Evolutionary conservation across 768 basidiomycete species (phyloP).

Genomic region (Russula sp.): DNA sequence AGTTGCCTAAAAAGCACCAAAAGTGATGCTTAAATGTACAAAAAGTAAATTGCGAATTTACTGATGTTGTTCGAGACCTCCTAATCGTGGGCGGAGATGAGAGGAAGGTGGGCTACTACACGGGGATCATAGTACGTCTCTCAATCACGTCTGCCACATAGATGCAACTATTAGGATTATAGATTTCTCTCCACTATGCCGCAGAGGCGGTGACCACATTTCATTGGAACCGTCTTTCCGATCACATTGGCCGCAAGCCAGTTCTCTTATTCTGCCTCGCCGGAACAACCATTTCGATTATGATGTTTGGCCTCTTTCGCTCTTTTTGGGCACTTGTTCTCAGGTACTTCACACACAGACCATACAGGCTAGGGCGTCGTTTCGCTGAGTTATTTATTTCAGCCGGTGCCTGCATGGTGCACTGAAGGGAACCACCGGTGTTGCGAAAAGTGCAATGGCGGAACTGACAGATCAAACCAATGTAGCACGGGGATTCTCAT

Average conservation of each 20-base stretch:
- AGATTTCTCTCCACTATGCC: slow-evolving; percentile 43
- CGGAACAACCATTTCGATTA: slow-evolving; percentile 30
- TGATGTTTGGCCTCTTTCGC: slow-evolving; percentile 32
- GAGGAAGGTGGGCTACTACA: slow-evolving; percentile 42
- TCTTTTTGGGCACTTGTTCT: slow-evolving; percentile 28
- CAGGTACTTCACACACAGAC: slow-evolving; percentile 21
- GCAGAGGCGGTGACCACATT: slow-evolving; percentile 40
- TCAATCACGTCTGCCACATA: no score
- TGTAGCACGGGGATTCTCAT: slow-evolving; percentile 35
- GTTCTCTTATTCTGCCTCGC: slow-evolving; percentile 36
- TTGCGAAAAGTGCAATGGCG: slow-evolving; percentile 36
- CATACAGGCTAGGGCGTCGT: no score
- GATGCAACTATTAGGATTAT: background rate
- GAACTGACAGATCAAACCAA: slow-evolving; percentile 61
- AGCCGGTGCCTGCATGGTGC: slow-evolving; percentile 4
- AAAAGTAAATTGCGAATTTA: no score
- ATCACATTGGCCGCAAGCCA: slow-evolving; percentile 43
- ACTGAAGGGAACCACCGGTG: background rate
- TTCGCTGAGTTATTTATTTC: no score
- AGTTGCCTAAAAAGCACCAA: no score
- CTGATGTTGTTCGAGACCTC: slow-evolving; percentile 37
- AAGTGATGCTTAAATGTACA: no score
- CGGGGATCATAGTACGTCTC: slow-evolving; percentile 38
- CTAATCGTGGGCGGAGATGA: slow-evolving; percentile 38
- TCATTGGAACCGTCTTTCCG: slow-evolving; percentile 44